Conservation (phyloP, 2,329 filamentous ascomycete species). For the Pyrenochaeta sp. region DNA sequence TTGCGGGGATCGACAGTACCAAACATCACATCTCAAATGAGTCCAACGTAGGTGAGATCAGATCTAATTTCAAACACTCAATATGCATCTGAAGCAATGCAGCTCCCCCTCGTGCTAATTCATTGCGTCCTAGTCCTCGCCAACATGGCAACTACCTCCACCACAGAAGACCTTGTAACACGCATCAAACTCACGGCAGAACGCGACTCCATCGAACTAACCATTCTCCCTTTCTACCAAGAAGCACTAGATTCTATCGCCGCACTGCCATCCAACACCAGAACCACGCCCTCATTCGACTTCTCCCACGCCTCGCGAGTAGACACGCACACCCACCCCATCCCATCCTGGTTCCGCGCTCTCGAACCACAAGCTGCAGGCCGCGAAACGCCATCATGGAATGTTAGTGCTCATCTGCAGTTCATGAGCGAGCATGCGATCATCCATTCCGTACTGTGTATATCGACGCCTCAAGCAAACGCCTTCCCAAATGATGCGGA, state of each 20-base stretch:
- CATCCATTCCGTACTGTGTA: conserved; percentile 38
- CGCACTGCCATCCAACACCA: conserved; percentile 19
- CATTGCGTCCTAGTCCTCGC: not conserved
- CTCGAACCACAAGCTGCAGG: conserved; percentile 46
- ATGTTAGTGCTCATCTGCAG: conserved; percentile 32
- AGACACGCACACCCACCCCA: conserved; percentile 49
- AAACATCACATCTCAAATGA: not conserved
- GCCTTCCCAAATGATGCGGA: conserved; percentile 28
- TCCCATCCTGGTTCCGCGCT: conserved; percentile 45
- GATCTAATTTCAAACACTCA: not conserved
- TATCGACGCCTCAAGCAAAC: conserved; percentile 48
- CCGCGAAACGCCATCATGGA: conserved; percentile 45
- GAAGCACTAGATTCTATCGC: conserved; percentile 41
- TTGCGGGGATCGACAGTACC: not conserved
- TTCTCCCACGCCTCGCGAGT: conserved; percentile 36
- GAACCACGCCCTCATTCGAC: conserved; percentile 6
- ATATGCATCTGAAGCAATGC: not conserved
- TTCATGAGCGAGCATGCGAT: conserved; percentile 46
- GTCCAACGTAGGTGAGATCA: not conserved
- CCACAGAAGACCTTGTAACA: conserved; percentile 1
- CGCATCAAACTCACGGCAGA: conserved; percentile 26
- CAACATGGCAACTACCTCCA: conserved; percentile 4
- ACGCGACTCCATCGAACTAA: conserved; percentile 36
- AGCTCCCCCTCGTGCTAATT: not conserved
- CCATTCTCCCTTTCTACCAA: conserved; percentile 38